Evolutionary conservation across 1,139 yeast genomes (phyloP).

Genomic region (Candida sanyaensis): DNA sequence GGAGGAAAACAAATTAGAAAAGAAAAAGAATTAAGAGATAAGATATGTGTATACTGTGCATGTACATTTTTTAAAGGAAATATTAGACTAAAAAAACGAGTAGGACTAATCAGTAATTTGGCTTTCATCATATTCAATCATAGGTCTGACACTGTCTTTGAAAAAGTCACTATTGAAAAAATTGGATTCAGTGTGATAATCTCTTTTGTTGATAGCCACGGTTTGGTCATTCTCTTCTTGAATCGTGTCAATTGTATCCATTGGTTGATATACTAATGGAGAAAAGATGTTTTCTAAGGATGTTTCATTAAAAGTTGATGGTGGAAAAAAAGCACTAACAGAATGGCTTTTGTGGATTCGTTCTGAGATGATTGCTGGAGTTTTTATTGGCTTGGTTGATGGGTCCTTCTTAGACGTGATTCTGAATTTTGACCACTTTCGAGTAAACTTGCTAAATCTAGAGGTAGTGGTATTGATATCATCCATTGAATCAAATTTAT

Average conservation of each 20-base stretch:
- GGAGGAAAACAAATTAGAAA: background rate
- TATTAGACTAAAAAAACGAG: too few relatives aligned
- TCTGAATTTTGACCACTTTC: conserved; percentile 3
- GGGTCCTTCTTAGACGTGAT: background rate
- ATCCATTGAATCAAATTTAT: background rate
- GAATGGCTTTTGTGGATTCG: conserved; percentile 6
- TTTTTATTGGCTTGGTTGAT: background rate
- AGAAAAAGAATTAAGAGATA: background rate
- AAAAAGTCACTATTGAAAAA: conserved; percentile 14
- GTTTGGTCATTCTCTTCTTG: background rate
- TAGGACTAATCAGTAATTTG: conserved; percentile 11
- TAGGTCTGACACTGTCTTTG: conserved; percentile 11
- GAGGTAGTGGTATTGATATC: background rate
- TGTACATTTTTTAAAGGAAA: background rate
- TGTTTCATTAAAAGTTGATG: background rate
- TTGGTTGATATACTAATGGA: conserved; percentile 8
- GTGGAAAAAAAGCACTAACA: conserved; percentile 9
- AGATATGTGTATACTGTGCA: background rate
- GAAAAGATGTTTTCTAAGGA: conserved; percentile 8
- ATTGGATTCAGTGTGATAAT: conserved; percentile 4
- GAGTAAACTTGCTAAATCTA: background rate
- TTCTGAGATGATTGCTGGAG: conserved; percentile 1
- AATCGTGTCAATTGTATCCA: conserved; percentile 11
- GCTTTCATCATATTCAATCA: conserved; percentile 12
- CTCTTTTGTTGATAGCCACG: conserved; percentile 1